phyloP scores from a whole-genome alignment of 1,284 basidiomycete genomes.

The Athelia sp. region DNA sequence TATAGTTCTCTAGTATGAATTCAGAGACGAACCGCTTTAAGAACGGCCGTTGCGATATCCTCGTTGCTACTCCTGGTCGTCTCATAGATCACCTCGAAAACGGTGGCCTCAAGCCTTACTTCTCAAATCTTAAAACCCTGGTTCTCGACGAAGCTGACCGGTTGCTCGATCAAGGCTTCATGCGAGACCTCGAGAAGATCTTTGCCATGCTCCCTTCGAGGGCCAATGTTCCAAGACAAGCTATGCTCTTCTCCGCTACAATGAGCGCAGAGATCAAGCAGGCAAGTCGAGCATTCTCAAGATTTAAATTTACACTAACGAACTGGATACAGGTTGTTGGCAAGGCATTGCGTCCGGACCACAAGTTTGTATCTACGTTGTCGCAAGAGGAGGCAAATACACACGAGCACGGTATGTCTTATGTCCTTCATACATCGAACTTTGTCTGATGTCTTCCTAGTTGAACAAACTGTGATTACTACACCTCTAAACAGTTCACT shows the following conservation, averaged over 20 bases:
- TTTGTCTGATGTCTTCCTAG: slow-evolving; percentile 16
- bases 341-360: slow-evolving; percentile 39
- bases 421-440: not conserved
- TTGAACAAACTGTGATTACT: slow-evolving; percentile 48
- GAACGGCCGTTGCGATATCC: slow-evolving; percentile 59
- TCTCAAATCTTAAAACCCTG: slow-evolving; percentile 64
- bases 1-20: slow-evolving; percentile 29
- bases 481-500: slow-evolving; percentile 39
- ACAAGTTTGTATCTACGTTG: slow-evolving; percentile 61
- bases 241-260: slow-evolving; percentile 80
- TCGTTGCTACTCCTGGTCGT: slow-evolving; percentile 89
- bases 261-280: slow-evolving; percentile 33
- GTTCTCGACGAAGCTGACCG: slow-evolving; percentile 93
- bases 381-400: slow-evolving; percentile 58
- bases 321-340: slow-evolving; percentile 35
- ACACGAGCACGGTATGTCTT: slow-evolving; percentile 50
- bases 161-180: slow-evolving; percentile 87
- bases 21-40: slow-evolving; percentile 22
- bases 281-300: slow-evolving; percentile 13
- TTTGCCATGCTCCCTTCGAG: slow-evolving; percentile 48
- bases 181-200: slow-evolving; percentile 75
- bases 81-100: slow-evolving; percentile 75
- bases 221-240: slow-evolving; percentile 46
- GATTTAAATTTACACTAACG: not conserved
- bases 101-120: slow-evolving; percentile 17